These are phyloP conservation scores for Colletotrichum lini DNA, from an alignment of 2,329 filamentous ascomycete species.

Conservation along the genomic window DNA sequence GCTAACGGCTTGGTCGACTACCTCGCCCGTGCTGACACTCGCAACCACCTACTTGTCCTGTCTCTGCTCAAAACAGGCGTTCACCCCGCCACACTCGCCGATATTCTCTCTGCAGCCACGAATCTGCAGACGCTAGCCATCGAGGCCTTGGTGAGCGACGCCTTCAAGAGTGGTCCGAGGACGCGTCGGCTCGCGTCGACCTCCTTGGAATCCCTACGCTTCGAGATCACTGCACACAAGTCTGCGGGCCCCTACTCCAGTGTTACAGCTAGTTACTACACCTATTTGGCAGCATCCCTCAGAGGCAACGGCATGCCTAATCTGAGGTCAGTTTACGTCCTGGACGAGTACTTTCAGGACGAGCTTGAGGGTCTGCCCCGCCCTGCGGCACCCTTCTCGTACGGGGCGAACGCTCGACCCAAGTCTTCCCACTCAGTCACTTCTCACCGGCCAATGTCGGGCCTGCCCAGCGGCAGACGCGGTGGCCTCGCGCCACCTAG, in stretches of 20 bases:
- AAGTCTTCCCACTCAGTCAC: constrained; percentile 51
- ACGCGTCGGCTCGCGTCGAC: constrained; percentile 76
- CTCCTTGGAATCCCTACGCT: constrained; percentile 81
- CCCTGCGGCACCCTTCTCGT: constrained; percentile 64
- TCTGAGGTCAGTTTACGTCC: constrained; percentile 85
- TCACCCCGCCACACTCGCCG: constrained; percentile 71
- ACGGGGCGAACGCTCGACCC: constrained; percentile 53
- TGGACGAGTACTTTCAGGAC: constrained; percentile 87
- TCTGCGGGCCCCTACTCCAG: constrained; percentile 70
- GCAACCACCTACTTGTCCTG: constrained; percentile 75
- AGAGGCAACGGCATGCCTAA: constrained; percentile 81
- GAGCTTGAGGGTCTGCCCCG: constrained; percentile 79
- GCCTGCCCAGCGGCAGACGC: constrained; percentile 15
- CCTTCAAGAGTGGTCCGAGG: constrained; percentile 63
- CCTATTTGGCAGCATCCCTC: constrained; percentile 87
- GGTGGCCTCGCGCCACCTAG: constrained; percentile 46
- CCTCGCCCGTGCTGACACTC: constrained; percentile 73
- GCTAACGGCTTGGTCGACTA: constrained; percentile 78
- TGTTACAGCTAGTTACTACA: constrained; percentile 78
- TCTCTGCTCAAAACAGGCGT: constrained; percentile 82
- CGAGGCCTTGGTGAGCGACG: constrained; percentile 63
- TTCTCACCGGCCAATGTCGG: constrained; percentile 35
- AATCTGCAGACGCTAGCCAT: constrained; percentile 71
- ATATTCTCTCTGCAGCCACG: constrained; percentile 71
- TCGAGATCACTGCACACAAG: constrained; percentile 80